Conservation (phyloP, 1,139 yeast genomes). For the Taphrina confusa region DNA sequence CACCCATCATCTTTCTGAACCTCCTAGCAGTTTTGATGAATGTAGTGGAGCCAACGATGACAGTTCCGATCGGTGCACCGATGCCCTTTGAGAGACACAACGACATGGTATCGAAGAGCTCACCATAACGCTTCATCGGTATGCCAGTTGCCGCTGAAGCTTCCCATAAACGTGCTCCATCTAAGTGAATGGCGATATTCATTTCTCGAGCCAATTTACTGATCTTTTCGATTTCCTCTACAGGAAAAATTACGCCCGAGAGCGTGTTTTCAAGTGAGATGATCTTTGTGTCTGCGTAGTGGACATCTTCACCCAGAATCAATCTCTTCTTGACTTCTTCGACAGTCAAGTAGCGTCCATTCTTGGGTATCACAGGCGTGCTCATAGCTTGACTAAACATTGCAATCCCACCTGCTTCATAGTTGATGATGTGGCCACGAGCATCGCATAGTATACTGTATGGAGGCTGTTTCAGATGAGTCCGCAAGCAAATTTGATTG, state of each 20-base stretch:
- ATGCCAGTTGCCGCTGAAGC: constrained; percentile 77
- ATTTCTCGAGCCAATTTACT: constrained; percentile 67
- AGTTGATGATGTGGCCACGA: constrained; percentile 77
- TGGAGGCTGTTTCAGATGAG: constrained; percentile 82
- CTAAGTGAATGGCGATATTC: constrained; percentile 72
- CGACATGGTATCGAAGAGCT: constrained; percentile 81
- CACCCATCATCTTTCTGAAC: constrained; percentile 91
- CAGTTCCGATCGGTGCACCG: constrained; percentile 94
- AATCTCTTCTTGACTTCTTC: constrained; percentile 70
- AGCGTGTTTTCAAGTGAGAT: constrained; percentile 85
- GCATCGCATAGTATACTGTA: constrained; percentile 79
- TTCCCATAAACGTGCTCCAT: constrained; percentile 96
- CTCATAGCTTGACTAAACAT: constrained; percentile 91
- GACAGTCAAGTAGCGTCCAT: constrained; percentile 65
- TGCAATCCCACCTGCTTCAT: constrained; percentile 91
- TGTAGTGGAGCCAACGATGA: constrained; percentile 67
- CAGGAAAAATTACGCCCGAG: constrained; percentile 78
- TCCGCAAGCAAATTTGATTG: constrained; percentile 80
- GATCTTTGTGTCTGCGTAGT: constrained; percentile 83
- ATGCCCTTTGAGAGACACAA: constrained; percentile 85
- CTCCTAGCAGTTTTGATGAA: constrained; percentile 76
- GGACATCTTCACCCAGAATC: constrained; percentile 79
- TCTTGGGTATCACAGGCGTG: constrained; percentile 78
- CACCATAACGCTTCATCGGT: constrained; percentile 69
- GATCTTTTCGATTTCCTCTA: constrained; percentile 75